A percentile compares a stretch with the other conserved stretches of the same genome.
Evolutionary conservation across 2,329 filamentous ascomycete genomes (phyloP).

Genomic region (Aspergillus aculeatinus): DNA sequence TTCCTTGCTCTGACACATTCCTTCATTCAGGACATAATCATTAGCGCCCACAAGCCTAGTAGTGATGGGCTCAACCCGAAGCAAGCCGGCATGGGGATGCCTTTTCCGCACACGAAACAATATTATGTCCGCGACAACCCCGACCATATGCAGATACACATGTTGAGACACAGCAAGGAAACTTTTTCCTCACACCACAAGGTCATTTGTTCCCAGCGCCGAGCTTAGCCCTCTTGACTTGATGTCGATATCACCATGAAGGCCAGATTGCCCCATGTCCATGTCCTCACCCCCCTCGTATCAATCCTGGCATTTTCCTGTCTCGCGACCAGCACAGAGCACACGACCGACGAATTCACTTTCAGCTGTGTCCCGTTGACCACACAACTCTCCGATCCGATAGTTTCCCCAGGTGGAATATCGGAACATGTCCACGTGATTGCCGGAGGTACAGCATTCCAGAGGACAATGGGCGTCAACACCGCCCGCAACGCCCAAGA

Average conservation of each 20-base stretch:
- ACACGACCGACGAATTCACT: constrained; percentile 19
- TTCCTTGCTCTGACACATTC: neutral
- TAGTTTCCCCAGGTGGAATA: constrained; percentile 60
- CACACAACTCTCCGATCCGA: constrained; percentile 56
- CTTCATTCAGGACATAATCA: neutral
- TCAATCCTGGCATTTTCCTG: neutral
- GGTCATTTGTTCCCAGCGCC: neutral
- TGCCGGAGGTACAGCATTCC: constrained; percentile 68
- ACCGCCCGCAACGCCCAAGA: constrained; percentile 45
- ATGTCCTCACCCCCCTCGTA: neutral
- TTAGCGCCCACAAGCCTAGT: neutral
- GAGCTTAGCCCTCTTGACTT: neutral
- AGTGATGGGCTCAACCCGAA: neutral
- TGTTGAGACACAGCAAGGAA: neutral
- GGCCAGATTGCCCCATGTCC: neutral
- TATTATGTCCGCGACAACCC: neutral
- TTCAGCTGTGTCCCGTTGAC: constrained; percentile 30
- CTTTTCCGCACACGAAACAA: neutral
- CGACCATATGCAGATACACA: neutral
- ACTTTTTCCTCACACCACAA: neutral
- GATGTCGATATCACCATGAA: neutral
- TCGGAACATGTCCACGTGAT: constrained; percentile 68
- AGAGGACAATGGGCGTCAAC: constrained; percentile 59
- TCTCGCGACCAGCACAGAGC: neutral
- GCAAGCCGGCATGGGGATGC: neutral